Evolutionary conservation across 2,329 filamentous ascomycete species (phyloP), one percentile per base, ranked within the genome.

Genomic region (Whalleya microplaca): DNA sequence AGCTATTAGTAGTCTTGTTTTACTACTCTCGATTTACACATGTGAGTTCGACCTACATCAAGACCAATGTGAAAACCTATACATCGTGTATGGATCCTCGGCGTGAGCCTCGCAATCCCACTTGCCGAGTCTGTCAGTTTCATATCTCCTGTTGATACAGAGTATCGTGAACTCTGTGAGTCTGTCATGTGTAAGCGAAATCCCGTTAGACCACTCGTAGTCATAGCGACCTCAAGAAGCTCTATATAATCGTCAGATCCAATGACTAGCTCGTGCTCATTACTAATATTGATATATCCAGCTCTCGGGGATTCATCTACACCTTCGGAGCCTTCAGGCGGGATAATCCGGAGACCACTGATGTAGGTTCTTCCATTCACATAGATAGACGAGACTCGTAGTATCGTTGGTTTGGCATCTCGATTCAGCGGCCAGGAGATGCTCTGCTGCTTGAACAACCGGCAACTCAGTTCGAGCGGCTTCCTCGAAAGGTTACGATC

Each of bases 381-480:
- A n/a, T 47, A 45, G 14, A 64, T 21, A 45, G 51, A 59, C 10
- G 65, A 63, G 45, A 56, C 45, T 18, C 55, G 56, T 40, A 67
- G 23, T 14, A 10, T 42, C 19, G 55, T 41, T 8, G 45, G n/a
- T 27, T 46, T 37, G 45, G 12, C 20, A 2, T 45, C 40, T 20
- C 14, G 12, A 21, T 9, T 7, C 10, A 48, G 20, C 18, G 58
- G 49, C 49, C 54, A 59, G 18, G 21, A 20, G 6, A 64, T 40
- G 21, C 18, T 45, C 19, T 63, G 58, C 46, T 40, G 52, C 37
- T 61, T 61, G 20, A 64, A 63, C 1, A 66, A 37, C 5, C 63
- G 63, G 29, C 59, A 63, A 21, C 63, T 61, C 18, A 55, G 19
- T 5, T 19, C 27, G 3, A 65, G 43, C 10, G 50, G 41, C 10